phyloP scores from a whole-genome alignment of 179 eudicot species.

The Patellifolia procumbens region DNA sequence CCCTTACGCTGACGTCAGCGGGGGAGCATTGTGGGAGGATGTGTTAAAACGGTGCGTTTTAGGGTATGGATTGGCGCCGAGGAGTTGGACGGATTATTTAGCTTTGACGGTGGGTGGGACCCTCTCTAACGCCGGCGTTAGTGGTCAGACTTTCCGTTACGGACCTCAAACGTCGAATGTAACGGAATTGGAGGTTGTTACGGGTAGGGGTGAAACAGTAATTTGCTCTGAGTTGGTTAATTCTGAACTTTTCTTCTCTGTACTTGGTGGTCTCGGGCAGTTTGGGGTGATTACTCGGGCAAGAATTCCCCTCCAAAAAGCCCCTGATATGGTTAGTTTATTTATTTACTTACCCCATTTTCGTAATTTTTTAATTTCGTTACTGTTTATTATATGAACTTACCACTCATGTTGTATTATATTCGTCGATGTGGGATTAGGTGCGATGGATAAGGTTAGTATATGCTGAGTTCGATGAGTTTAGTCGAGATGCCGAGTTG shows the following conservation, averaged over 20 bases:
- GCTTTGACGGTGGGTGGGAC: slow-evolving; percentile 87
- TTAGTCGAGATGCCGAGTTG: slow-evolving; percentile 71
- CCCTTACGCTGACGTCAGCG: slow-evolving; percentile 61
- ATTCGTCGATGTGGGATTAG: slow-evolving; percentile 32
- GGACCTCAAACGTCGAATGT: slow-evolving; percentile 83
- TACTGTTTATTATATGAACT: background rate
- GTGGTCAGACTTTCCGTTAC: slow-evolving; percentile 73
- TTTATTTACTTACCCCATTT: background rate
- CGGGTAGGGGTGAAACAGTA: slow-evolving; percentile 67
- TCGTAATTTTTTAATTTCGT: background rate
- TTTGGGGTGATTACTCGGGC: slow-evolving; percentile 84
- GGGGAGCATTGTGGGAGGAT: slow-evolving; percentile 87
- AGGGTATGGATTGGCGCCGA: slow-evolving; percentile 54
- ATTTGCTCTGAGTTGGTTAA: slow-evolving; percentile 44
- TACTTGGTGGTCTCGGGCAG: slow-evolving; percentile 91
- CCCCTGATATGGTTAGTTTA: slow-evolving; percentile 62
- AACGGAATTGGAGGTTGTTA: slow-evolving; percentile 75
- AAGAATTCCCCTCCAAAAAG: slow-evolving; percentile 55
- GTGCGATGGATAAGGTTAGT: slow-evolving; percentile 94
- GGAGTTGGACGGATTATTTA: slow-evolving; percentile 88
- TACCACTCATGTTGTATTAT: background rate
- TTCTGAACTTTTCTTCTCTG: slow-evolving; percentile 56
- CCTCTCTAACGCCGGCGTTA: slow-evolving; percentile 79
- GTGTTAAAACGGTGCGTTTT: slow-evolving; percentile 62
- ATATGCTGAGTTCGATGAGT: slow-evolving; percentile 65